phyloP scores from a whole-genome alignment of 208 protist species.

The Phytomonas serpens region DNA sequence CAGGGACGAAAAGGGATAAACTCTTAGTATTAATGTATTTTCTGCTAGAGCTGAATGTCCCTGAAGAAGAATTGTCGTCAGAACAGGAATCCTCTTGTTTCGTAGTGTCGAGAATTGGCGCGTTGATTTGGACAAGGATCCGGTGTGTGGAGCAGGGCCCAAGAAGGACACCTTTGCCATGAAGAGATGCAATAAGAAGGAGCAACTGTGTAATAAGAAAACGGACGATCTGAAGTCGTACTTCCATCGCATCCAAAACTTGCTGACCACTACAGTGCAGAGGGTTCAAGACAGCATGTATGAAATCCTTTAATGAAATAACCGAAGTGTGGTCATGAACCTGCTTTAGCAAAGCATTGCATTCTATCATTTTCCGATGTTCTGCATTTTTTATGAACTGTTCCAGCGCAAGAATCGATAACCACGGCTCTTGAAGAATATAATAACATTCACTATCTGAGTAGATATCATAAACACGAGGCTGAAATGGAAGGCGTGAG shows the following conservation, averaged over 20 bases:
- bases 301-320: slow-evolving; percentile 72
- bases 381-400: slow-evolving; percentile 21
- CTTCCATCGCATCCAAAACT: slow-evolving; percentile 11
- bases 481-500: slow-evolving; percentile 59
- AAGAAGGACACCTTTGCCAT: slow-evolving; percentile 75
- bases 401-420: slow-evolving; percentile 59
- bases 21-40: background rate
- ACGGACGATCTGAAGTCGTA: slow-evolving; percentile 49
- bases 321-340: slow-evolving; percentile 32
- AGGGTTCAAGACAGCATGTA: slow-evolving; percentile 39
- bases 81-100: background rate
- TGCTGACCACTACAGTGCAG: background rate
- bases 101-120: slow-evolving; percentile 10
- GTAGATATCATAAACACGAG: slow-evolving; percentile 62
- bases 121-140: slow-evolving; percentile 54
- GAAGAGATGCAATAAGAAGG: slow-evolving; percentile 53
- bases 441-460: slow-evolving; percentile 76
- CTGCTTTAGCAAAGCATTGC: slow-evolving; percentile 37
- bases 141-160: slow-evolving; percentile 62
- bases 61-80: background rate
- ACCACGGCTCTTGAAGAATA: slow-evolving; percentile 71
- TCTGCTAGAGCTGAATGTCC: background rate
- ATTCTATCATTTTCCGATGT: slow-evolving; percentile 32
- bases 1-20: slow-evolving; percentile 48
- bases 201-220: slow-evolving; percentile 58